Evolutionary conservation across 495 filamentous ascomycete species (phyloP).

Genomic region (Hyaloscypha finlandica): DNA sequence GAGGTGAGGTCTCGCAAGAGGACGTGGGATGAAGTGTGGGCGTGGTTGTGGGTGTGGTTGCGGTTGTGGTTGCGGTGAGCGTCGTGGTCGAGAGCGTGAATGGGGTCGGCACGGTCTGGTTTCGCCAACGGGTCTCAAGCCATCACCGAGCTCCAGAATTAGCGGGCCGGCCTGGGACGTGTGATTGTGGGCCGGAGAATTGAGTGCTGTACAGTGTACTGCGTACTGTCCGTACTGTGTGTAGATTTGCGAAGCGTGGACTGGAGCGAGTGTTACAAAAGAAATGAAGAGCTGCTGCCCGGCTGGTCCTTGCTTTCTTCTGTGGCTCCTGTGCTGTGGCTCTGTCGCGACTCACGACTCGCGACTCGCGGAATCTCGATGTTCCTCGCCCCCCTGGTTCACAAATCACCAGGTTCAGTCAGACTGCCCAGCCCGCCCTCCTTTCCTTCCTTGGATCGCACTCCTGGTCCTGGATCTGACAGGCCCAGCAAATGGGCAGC

Average conservation of each 20-base stretch:
- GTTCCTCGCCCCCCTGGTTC: too few relatives aligned
- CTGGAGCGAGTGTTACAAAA: too few relatives aligned
- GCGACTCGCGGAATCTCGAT: too few relatives aligned
- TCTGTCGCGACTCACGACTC: too few relatives aligned
- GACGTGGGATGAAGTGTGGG: conserved; percentile 18
- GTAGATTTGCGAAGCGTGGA: too few relatives aligned
- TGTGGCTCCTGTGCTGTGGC: too few relatives aligned
- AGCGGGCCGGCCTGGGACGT: conserved; percentile 3
- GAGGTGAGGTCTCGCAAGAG: conserved; percentile 6
- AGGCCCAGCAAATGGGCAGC: background rate
- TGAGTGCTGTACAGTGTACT: too few relatives aligned
- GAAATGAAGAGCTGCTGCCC: too few relatives aligned
- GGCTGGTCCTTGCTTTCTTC: too few relatives aligned
- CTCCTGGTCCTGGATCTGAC: background rate
- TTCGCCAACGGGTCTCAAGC: conserved; percentile 7
- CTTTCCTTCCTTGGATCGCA: background rate
- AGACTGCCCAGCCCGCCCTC: background rate
- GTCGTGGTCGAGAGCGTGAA: conserved; percentile 3
- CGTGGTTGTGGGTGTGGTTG: background rate
- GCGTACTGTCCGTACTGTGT: too few relatives aligned
- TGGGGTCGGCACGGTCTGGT: background rate
- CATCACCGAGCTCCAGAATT: conserved; percentile 9
- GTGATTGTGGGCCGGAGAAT: background rate
- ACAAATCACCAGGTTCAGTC: too few relatives aligned
- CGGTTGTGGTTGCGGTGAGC: conserved; percentile 5